Evolutionary conservation across 257 asterid genomes (phyloP), one percentile per base, ranked within the genome.

Genomic region (Nicotiana obtusifolia): DNA sequence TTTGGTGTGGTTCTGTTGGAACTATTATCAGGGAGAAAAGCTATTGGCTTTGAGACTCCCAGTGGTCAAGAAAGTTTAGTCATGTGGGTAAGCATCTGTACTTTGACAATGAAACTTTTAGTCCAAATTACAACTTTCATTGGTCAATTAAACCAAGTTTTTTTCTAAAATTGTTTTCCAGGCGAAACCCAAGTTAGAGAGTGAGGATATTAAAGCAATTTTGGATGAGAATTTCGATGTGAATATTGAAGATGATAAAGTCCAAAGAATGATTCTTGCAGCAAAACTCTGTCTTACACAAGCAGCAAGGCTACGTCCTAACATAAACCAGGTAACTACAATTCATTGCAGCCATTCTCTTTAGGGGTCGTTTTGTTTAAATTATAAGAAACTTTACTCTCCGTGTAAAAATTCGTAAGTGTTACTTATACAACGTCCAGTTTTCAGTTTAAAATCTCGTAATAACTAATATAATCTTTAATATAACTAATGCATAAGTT

Each of bases 1-100:
- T 96, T 93, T 28, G 99, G 99, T 7, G 99, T 96, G 22, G 98
- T 96, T 81, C 91, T 96, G 26, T 89, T 96, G 52, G 99, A 96
- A 86, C 82, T 96, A 87, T 85, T 96, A 64, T 90, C 99, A 0
- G 99, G 99, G 57, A 93, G 92, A 91, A 90, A 87, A 77, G 94
- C 99, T 47, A 93, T 96, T 83, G 95, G 90, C 60, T 78, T 81
- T 33, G 97, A 91, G 86, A 87, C 84, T 16, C 85, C 85, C 17
- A 92, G 91, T 84, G 90, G 90, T 57, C 96, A 90, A 85, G 93
- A 93, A 84, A 96, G 98, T 90, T 86, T 96, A 76, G 91, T 94
- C 84, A 90, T 91, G 89, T 96, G 98, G 99, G 99, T 94, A 91
- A 92, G 97, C 53, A 78, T 19, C 69, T 59, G 7, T 44, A 37